These are phyloP conservation scores for Curvularia hawaiiensis DNA, from an alignment of 2,329 filamentous ascomycete genomes.

Conservation along the genomic window DNA sequence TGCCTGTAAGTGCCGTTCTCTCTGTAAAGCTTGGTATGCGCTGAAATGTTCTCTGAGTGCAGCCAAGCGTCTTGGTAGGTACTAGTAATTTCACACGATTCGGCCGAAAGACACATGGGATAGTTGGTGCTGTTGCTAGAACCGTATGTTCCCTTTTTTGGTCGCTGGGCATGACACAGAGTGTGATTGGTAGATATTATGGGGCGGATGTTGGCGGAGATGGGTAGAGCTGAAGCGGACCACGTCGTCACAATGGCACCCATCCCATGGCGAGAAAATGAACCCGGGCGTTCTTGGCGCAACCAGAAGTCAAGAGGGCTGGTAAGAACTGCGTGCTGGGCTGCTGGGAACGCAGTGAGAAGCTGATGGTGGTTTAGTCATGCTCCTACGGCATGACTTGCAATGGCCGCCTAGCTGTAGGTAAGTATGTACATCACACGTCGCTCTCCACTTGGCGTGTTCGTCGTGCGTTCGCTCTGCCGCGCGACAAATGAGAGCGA, in stretches of 20 bases:
- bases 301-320: not conserved
- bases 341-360: not conserved
- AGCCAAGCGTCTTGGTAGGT: conserved; percentile 1
- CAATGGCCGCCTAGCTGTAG: conserved; percentile 6
- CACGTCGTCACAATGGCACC: not conserved
- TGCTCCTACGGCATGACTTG: not conserved
- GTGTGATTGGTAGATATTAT: not conserved
- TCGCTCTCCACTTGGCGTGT: conserved; percentile 12
- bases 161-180: not conserved
- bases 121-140: not conserved
- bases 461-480: conserved; percentile 7
- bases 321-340: not conserved
- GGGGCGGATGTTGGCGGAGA: not conserved
- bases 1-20: not conserved
- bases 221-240: not conserved
- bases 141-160: not conserved
- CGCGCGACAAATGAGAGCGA: not conserved
- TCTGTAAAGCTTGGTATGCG: not conserved
- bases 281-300: not conserved
- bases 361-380: not conserved
- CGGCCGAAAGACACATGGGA: not conserved
- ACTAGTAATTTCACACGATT: not conserved
- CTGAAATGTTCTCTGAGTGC: not conserved
- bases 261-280: not conserved
- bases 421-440: conserved; percentile 1